Base-by-base conservation (phyloP, 75 land plant genomes). In the Ceratopteris richardii region DNA sequence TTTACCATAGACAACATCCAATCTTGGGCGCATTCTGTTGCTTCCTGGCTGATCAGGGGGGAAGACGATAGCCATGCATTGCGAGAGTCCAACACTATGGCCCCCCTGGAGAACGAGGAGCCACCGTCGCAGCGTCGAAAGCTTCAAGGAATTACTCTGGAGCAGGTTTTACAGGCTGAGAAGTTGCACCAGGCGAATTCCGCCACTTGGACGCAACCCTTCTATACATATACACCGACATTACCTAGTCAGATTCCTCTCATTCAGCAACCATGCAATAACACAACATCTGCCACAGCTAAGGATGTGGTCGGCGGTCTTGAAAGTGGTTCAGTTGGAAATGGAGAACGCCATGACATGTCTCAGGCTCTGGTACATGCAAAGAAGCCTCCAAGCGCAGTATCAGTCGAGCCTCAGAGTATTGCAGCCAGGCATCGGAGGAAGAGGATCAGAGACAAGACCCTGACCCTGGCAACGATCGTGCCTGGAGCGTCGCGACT, bases 391-490 rank as follows among this genome's bases (percentile, higher is more conserved):
- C 22, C 50, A 17, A 17, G 3, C 18, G 24, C 50, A 19, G 63
- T 62, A 18, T 62, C 77, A 14, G 43, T 72, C 48, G 80, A 86
- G 31, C 78, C 81, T 2, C 87, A 84, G 64, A 88, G 80, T 50
- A 63, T 84, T 0, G 85, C 94, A 10, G 95, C 95, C 0, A 53
- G 95, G 57, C 68, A 89, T 44, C 50, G 95, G 62, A 58, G 95
- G 64, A 78, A 79, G 78, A 79, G 65, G 56, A 89, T 89, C 37
- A 75, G 79, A 13, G 83, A 79, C 63, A 77, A 80, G 58, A 82
- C 84, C 0, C 69, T 72, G 56, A 76, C 80, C 71, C 73, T 89
- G 0, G 82, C 75, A 46, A 76, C 65, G 73, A 79, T 84, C 36
- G 67, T 89, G 58, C 95, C 88, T 1, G 88, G 88, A 1, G 86